Conservation (phyloP, 352 stramenopile species). For the Phytophthora ramorum region DNA sequence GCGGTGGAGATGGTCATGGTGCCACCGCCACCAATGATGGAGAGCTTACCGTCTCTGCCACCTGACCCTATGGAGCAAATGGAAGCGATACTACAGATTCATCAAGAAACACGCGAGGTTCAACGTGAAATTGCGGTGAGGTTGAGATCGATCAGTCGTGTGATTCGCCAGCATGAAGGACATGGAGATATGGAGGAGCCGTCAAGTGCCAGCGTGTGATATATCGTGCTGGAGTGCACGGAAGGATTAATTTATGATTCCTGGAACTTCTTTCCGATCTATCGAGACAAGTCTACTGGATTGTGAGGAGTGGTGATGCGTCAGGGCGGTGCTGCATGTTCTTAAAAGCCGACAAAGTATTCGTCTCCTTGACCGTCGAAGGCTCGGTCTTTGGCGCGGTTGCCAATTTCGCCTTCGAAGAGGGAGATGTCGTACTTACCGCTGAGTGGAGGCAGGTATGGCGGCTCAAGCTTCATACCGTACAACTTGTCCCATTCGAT, state of each 20-base stretch:
- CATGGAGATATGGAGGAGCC: slow-evolving; percentile 52
- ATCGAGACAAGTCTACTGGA: slow-evolving; percentile 6
- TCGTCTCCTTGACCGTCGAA: slow-evolving; percentile 75
- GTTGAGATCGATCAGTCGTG: slow-evolving; percentile 45
- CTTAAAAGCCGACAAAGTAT: slow-evolving; percentile 78
- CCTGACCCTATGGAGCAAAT: slow-evolving; percentile 51
- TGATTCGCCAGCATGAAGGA: slow-evolving; percentile 47
- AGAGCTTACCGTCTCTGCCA: slow-evolving; percentile 26
- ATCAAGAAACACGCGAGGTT: slow-evolving; percentile 59
- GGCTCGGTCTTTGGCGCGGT: slow-evolving; percentile 69
- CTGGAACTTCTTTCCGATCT: slow-evolving; percentile 9
- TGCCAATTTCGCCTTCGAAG: slow-evolving; percentile 79
- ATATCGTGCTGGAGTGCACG: background rate
- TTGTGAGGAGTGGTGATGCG: background rate
- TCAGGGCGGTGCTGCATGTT: background rate
- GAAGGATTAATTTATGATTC: slow-evolving; percentile 29
- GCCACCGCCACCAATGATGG: slow-evolving; percentile 27
- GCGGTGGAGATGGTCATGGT: slow-evolving; percentile 27
- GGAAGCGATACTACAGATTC: slow-evolving; percentile 59
- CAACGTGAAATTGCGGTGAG: slow-evolving; percentile 63
- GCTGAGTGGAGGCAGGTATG: slow-evolving; percentile 70
- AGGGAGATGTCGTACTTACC: slow-evolving; percentile 77
- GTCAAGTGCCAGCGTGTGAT: slow-evolving; percentile 72
- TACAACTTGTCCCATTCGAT: slow-evolving; percentile 85
- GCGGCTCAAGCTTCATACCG: slow-evolving; percentile 57